A percentile compares a stretch with the other conserved stretches of the same genome.
phyloP scores from a whole-genome alignment of 2,329 filamentous ascomycete species.

The Thelonectria discophora region DNA sequence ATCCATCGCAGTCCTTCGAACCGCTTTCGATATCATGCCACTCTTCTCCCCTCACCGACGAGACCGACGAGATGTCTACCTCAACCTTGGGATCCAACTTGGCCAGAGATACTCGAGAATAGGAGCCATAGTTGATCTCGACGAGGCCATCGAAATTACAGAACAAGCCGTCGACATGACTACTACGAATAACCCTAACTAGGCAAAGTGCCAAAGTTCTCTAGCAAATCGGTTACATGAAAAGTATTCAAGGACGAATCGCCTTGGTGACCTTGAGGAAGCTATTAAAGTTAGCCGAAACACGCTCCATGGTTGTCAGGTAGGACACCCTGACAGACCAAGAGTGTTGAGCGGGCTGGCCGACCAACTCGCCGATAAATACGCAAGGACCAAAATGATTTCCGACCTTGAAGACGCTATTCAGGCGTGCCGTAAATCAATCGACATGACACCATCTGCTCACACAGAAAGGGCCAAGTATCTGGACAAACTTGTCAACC shows the following conservation, averaged over 20 bases:
- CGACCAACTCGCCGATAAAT: neutral
- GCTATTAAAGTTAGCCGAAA: neutral
- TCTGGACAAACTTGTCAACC: neutral
- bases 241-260: too few relatives aligned
- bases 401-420: constrained; percentile 6
- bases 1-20: too few relatives aligned
- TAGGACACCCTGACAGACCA: neutral
- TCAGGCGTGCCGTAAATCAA: neutral
- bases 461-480: neutral
- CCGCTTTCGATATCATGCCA: too few relatives aligned
- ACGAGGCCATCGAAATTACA: constrained; percentile 10
- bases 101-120: neutral
- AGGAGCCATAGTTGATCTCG: neutral
- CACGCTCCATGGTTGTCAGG: neutral
- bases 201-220: neutral
- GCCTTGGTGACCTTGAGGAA: neutral
- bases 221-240: neutral
- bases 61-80: too few relatives aligned
- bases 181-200: neutral
- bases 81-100: neutral
- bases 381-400: neutral
- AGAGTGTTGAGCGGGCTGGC: neutral
- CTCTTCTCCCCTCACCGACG: too few relatives aligned
- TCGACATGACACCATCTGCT: neutral
- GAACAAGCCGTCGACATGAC: neutral